These are phyloP conservation scores for Singerocomus inundabilis DNA, from an alignment of 1,284 basidiomycete species.

Conservation along the genomic window DNA sequence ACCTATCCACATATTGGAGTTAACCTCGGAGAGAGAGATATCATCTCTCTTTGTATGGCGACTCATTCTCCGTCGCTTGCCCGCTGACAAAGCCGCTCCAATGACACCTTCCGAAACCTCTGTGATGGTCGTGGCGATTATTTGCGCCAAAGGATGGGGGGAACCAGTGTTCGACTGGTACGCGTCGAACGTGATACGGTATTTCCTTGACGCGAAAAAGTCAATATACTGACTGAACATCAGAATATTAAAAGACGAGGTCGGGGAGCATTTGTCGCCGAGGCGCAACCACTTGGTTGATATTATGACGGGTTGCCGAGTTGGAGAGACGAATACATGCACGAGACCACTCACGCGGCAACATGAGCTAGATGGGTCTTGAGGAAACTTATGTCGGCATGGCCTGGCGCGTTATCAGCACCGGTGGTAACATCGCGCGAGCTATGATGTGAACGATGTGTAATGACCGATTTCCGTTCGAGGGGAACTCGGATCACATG, in stretches of 20 bases:
- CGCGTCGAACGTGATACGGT: constrained; percentile 35
- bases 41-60: constrained; percentile 12
- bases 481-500: constrained; percentile 22
- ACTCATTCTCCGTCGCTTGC: too few relatives aligned
- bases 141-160: constrained; percentile 33
- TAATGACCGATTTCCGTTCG: constrained; percentile 20
- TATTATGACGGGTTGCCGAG: background rate
- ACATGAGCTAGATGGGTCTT: constrained; percentile 15
- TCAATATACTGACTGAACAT: background rate
- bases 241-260: background rate
- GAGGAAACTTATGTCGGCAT: constrained; percentile 13
- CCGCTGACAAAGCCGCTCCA: background rate
- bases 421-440: background rate
- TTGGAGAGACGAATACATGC: background rate
- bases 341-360: constrained; percentile 17
- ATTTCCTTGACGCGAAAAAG: constrained; percentile 33
- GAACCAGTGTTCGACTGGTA: constrained; percentile 41
- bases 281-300: background rate
- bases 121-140: constrained; percentile 9
- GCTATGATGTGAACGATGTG: background rate
- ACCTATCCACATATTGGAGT: constrained; percentile 38
- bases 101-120: background rate
- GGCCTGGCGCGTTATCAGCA: background rate
- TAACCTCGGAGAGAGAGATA: constrained; percentile 33
- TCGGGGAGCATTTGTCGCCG: background rate